These are phyloP conservation scores for Lanmaoa pseudosensibilis DNA, from an alignment of 768 basidiomycete genomes.

Conservation along the genomic window DNA sequence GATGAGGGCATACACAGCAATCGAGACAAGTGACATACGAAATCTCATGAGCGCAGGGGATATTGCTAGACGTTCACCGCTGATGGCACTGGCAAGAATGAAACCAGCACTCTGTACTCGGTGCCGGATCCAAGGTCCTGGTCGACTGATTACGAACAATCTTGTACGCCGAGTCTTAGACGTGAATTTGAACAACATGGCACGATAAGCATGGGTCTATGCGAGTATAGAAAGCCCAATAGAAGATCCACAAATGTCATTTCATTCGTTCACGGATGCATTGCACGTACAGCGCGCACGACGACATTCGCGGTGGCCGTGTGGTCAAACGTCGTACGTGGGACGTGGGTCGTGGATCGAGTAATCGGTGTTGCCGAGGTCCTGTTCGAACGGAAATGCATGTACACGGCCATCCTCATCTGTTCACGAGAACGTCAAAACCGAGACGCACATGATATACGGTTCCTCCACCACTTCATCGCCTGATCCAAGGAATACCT, in stretches of 20 bases:
- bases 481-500: slow-evolving; percentile 74
- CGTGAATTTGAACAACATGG: slow-evolving; percentile 44
- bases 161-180: slow-evolving; percentile 98
- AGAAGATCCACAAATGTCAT: slow-evolving; percentile 69
- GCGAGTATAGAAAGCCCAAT: background rate
- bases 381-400: slow-evolving; percentile 47
- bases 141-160: slow-evolving; percentile 69
- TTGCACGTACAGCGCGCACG: slow-evolving; percentile 69
- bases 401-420: background rate
- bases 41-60: slow-evolving; percentile 88
- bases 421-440: background rate
- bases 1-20: slow-evolving; percentile 16
- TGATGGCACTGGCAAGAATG: slow-evolving; percentile 76
- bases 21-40: slow-evolving; percentile 50
- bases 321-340: slow-evolving; percentile 78
- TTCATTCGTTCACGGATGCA: slow-evolving; percentile 82
- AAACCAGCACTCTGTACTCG: slow-evolving; percentile 82
- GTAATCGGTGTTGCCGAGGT: slow-evolving; percentile 96
- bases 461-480: slow-evolving; percentile 91
- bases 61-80: slow-evolving; percentile 73
- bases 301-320: slow-evolving; percentile 75
- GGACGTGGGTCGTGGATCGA: slow-evolving; percentile 87
- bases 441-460: slow-evolving; percentile 82
- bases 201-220: background rate
- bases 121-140: slow-evolving; percentile 62